phyloP scores from a whole-genome alignment of 352 stramenopile genomes.

The Phytophthora pluvialis region DNA sequence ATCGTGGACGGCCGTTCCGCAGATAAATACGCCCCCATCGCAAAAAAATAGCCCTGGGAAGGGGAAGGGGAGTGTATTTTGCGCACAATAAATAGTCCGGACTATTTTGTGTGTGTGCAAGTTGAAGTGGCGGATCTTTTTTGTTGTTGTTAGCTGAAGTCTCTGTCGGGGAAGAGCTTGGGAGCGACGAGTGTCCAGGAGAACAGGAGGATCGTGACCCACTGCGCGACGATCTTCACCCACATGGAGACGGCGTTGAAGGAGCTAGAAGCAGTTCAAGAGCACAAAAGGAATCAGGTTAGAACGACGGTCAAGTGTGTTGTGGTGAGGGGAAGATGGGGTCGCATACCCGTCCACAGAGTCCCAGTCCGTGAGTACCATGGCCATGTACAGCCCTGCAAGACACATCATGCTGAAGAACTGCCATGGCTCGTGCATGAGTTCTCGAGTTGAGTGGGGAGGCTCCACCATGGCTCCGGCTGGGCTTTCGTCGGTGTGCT shows the following conservation, averaged over 20 bases:
- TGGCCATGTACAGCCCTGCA: conserved; percentile 93
- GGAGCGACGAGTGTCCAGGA: conserved; percentile 95
- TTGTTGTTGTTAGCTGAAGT: conserved; percentile 69
- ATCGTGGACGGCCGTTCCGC: conserved; percentile 26
- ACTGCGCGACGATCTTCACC: conserved; percentile 95
- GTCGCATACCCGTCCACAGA: conserved; percentile 67
- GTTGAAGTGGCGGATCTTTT: conserved; percentile 11
- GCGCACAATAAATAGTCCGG: conserved; percentile 11
- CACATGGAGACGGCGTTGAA: conserved; percentile 93
- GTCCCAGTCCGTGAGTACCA: conserved; percentile 96
- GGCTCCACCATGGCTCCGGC: conserved; percentile 62
- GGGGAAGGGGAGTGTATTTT: conserved; percentile 5
- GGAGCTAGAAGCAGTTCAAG: conserved; percentile 17
- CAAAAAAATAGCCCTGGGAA: conserved; percentile 11
- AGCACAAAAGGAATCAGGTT: background rate
- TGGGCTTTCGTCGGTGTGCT: conserved; percentile 10
- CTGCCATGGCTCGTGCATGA: conserved; percentile 88
- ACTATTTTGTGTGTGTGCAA: conserved; percentile 6
- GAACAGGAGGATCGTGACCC: conserved; percentile 94
- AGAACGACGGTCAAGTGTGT: background rate
- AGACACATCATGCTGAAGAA: conserved; percentile 94
- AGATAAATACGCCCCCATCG: conserved; percentile 28
- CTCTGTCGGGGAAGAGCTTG: conserved; percentile 93
- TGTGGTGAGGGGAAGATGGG: background rate
- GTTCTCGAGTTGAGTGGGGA: conserved; percentile 31